These are phyloP conservation scores for Podila clonocystis DNA, from an alignment of 192 early-diverging fungal species.

Conservation along the genomic window DNA sequence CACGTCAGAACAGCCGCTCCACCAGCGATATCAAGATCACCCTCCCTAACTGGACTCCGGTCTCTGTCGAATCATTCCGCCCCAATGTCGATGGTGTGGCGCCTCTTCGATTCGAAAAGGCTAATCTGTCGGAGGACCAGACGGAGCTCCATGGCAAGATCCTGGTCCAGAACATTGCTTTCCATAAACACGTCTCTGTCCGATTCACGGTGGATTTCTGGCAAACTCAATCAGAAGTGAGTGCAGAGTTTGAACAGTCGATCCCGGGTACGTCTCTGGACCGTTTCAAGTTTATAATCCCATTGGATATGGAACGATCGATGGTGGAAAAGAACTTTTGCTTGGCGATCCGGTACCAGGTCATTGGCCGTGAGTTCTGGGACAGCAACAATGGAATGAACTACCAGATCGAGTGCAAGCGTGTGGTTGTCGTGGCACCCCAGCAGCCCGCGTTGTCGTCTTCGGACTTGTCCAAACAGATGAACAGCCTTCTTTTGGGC, in stretches of 20 bases:
- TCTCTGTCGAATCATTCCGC: slow-evolving; percentile 21
- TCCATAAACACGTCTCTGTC: slow-evolving; percentile 80
- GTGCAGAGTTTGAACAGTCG: slow-evolving; percentile 70
- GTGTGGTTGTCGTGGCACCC: slow-evolving; percentile 22
- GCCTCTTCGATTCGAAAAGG: slow-evolving; percentile 61
- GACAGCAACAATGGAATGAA: slow-evolving; percentile 95
- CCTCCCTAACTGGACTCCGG: slow-evolving; percentile 44
- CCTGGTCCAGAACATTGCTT: slow-evolving; percentile 88
- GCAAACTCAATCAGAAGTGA: slow-evolving; percentile 73
- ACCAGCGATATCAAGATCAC: slow-evolving; percentile 36
- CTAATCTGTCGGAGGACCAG: slow-evolving; percentile 61
- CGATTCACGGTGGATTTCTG: slow-evolving; percentile 88
- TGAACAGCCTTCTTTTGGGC: slow-evolving; percentile 30
- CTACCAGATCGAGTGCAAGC: slow-evolving; percentile 71
- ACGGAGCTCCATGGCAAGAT: slow-evolving; percentile 70
- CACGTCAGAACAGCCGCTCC: slow-evolving; percentile 14
- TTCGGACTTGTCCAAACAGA: slow-evolving; percentile 41
- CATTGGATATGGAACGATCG: slow-evolving; percentile 49
- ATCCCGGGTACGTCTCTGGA: slow-evolving; percentile 62
- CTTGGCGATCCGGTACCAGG: slow-evolving; percentile 76
- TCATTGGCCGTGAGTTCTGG: slow-evolving; percentile 82
- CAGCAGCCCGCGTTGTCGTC: background rate
- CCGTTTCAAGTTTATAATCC: slow-evolving; percentile 77
- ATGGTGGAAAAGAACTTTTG: slow-evolving; percentile 54
- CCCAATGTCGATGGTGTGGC: slow-evolving; percentile 33